Evolutionary conservation across 192 early-diverging fungal species (phyloP).

Genomic region (Linnemannia exigua): DNA sequence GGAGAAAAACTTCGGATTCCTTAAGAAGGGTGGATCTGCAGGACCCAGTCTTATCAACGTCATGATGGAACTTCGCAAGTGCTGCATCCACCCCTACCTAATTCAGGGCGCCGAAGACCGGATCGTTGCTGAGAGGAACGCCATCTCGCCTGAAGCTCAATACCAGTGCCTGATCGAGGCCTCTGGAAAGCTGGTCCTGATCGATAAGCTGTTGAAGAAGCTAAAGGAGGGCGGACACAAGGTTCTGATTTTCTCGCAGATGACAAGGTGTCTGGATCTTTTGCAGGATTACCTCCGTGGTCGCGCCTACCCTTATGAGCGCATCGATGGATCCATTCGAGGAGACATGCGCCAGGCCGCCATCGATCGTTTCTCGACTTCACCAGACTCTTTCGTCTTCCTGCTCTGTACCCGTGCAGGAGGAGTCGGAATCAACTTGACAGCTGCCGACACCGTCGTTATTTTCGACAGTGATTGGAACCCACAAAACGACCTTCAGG

Average conservation of each 20-base stretch:
- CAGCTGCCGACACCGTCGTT: constrained; percentile 88
- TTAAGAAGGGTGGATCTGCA: constrained; percentile 79
- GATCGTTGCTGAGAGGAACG: constrained; percentile 77
- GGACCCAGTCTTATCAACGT: constrained; percentile 81
- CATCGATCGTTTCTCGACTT: constrained; percentile 88
- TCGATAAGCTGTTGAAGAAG: constrained; percentile 86
- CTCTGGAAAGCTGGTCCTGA: constrained; percentile 87
- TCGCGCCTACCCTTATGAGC: constrained; percentile 80
- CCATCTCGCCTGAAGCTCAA: constrained; percentile 70
- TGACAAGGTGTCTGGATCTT: constrained; percentile 87
- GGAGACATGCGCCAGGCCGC: constrained; percentile 88
- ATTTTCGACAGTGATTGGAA: constrained; percentile 95
- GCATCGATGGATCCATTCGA: constrained; percentile 86
- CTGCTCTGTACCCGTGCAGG: constrained; percentile 89
- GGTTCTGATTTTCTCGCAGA: constrained; percentile 91
- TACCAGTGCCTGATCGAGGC: constrained; percentile 81
- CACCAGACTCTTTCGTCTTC: constrained; percentile 87
- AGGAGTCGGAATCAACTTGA: constrained; percentile 92
- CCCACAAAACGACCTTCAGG: constrained; percentile 92
- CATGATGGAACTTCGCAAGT: constrained; percentile 93
- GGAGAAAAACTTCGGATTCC: constrained; percentile 86
- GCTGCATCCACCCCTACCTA: constrained; percentile 91
- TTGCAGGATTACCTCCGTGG: constrained; percentile 87
- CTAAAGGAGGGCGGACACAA: constrained; percentile 85
- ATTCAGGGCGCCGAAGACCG: constrained; percentile 87